Conservation (phyloP, 1,284 basidiomycete species). For the Golubevia pallescens region DNA sequence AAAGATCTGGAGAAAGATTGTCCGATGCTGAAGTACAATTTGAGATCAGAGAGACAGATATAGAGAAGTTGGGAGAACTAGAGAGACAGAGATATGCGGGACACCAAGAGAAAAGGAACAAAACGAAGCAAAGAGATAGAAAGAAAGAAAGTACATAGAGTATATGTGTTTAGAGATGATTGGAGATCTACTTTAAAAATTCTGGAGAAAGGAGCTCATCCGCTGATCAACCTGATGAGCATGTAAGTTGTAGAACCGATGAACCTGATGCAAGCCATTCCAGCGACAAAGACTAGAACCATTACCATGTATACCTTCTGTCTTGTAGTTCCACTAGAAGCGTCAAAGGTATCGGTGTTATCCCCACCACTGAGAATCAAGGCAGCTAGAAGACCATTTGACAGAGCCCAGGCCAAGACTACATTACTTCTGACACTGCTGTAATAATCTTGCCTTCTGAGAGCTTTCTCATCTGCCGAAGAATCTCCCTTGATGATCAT, state of each 20-base stretch:
- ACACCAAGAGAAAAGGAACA: too few relatives aligned
- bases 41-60: too few relatives aligned
- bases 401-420: slow-evolving; percentile 42
- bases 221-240: slow-evolving; percentile 34
- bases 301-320: slow-evolving; percentile 57
- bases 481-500: slow-evolving; percentile 63
- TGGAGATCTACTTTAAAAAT: too few relatives aligned
- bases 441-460: slow-evolving; percentile 51
- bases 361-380: slow-evolving; percentile 45
- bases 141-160: too few relatives aligned
- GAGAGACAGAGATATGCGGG: too few relatives aligned
- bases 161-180: too few relatives aligned
- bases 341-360: slow-evolving; percentile 32
- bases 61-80: too few relatives aligned
- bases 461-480: slow-evolving; percentile 53
- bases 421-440: slow-evolving; percentile 60
- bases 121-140: too few relatives aligned
- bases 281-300: slow-evolving; percentile 53
- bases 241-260: slow-evolving; percentile 48
- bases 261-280: slow-evolving; percentile 50
- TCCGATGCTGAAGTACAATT: too few relatives aligned
- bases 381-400: slow-evolving; percentile 41
- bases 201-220: too few relatives aligned
- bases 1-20: too few relatives aligned
- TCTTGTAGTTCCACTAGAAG: slow-evolving; percentile 27